A percentile compares a stretch with the other conserved stretches of the same genome.
Conservation (phyloP, 2,329 filamentous ascomycete species). For the Venturia carpophila region DNA sequence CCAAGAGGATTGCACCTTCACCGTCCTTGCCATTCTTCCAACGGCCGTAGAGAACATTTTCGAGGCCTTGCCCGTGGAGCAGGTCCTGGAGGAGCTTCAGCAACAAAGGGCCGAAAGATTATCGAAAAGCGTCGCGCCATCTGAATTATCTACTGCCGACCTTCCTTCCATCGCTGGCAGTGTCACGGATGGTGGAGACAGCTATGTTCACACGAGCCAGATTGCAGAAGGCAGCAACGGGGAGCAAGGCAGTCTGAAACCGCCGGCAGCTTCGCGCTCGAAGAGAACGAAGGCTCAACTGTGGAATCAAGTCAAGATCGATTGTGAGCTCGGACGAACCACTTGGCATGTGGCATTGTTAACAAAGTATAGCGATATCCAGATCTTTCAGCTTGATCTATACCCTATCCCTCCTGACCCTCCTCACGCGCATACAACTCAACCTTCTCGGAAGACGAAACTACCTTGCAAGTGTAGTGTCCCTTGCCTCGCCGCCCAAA, state of each 20-base stretch:
- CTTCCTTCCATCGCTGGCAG: constrained; percentile 54
- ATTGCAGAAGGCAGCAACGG: constrained; percentile 35
- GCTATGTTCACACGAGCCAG: constrained; percentile 77
- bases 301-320: constrained; percentile 96
- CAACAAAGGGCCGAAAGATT: constrained; percentile 76
- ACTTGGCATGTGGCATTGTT: constrained; percentile 20
- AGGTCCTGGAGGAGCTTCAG: constrained; percentile 87
- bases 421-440: constrained; percentile 90
- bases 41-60: constrained; percentile 86
- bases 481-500: constrained; percentile 66
- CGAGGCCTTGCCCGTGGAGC: constrained; percentile 80
- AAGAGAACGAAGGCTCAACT: constrained; percentile 86
- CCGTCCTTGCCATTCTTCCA: constrained; percentile 88
- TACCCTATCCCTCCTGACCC: constrained; percentile 76
- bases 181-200: constrained; percentile 69
- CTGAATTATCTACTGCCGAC: constrained; percentile 51
- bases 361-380: constrained; percentile 62
- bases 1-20: constrained; percentile 97
- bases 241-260: not conserved
- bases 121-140: constrained; percentile 50
- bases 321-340: constrained; percentile 53
- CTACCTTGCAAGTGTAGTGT: constrained; percentile 92
- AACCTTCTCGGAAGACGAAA: constrained; percentile 92
- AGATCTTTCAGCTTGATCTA: constrained; percentile 88
- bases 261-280: constrained; percentile 40